Evolutionary conservation across 176 grass and related monocot genomes (phyloP).

Genomic region (Cenchrus americanus): DNA sequence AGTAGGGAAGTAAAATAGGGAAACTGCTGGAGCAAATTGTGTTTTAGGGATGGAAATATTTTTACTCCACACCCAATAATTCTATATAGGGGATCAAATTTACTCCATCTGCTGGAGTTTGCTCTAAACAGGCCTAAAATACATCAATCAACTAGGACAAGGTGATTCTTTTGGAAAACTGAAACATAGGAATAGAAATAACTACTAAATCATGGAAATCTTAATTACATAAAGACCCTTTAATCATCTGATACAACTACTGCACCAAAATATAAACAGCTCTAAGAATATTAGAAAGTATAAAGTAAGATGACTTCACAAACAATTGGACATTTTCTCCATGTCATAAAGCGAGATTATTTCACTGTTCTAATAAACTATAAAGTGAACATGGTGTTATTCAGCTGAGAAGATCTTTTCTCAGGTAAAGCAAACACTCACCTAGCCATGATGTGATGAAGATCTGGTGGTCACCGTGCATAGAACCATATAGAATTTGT

Average conservation of each 20-base stretch:
- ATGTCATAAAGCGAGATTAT: background rate
- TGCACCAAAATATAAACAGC: background rate
- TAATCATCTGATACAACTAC: background rate
- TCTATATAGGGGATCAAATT: too few relatives aligned
- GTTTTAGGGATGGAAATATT: too few relatives aligned
- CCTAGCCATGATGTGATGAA: background rate
- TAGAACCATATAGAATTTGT: slow-evolving; percentile 1
- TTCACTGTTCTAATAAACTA: background rate
- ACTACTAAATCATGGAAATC: background rate
- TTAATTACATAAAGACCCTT: too few relatives aligned
- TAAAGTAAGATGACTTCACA: background rate
- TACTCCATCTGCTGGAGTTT: too few relatives aligned
- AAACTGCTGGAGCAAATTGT: too few relatives aligned
- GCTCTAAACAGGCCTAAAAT: too few relatives aligned
- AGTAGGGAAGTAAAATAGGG: too few relatives aligned
- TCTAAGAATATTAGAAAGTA: background rate
- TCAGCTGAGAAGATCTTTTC: background rate
- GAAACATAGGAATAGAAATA: background rate
- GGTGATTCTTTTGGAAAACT: too few relatives aligned
- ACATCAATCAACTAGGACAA: too few relatives aligned
- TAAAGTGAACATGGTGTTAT: background rate
- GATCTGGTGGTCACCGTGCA: background rate
- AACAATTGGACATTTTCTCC: background rate
- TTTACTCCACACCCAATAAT: too few relatives aligned
- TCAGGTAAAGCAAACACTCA: background rate